Evolutionary conservation across 768 basidiomycete species (phyloP), one percentile per base, ranked within the genome.

Genomic region (Suillus bovinus): DNA sequence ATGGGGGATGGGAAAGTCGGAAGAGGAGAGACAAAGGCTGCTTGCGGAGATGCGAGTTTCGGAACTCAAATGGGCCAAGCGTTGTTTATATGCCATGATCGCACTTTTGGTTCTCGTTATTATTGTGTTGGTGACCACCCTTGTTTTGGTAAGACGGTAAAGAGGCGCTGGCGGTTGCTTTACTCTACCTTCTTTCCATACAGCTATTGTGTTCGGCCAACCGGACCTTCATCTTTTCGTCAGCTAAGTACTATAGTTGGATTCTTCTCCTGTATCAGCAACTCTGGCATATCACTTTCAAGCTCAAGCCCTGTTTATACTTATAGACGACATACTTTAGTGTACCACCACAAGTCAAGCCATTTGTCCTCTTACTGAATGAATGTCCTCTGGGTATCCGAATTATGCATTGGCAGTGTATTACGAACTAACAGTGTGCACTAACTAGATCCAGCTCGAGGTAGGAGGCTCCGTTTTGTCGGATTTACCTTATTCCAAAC

Each of bases 1-100:
- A 16, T 87, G 86, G 86, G 77, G 85, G 69, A 76, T 81, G 0
- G 84, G 82, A 61, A 86, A 82, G 72, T 84, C 84, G 5, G 78
- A 78, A 59, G 81, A 77, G 9, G 86, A 86, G 65, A 80, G 76
- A 34, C 74, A 77, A 54, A 71, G 75, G 57, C 76, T 86, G 36
- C 76, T 86, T 55, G 72, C 73, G 6, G 73, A 79, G 57, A 79
- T 86, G 74, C 79, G 84, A 65, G 70, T 65, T 44, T 72, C 76
- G 3, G 86, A 87, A 63, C 62, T 79, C 41, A 85, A 86, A 64
- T 87, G 84, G 85, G 85, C 85, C 5, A 76, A 73, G 61, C 77
- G 84, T 9, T 87, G 84, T 70, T 74, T 86, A 41, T 80, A 70
- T 64, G 88, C 88, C 1, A 76, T 87, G 36, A 39, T 82, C 24